Evolutionary conservation across 306 rosid genomes (phyloP).

Genomic region (Luffa aegyptiaca): DNA sequence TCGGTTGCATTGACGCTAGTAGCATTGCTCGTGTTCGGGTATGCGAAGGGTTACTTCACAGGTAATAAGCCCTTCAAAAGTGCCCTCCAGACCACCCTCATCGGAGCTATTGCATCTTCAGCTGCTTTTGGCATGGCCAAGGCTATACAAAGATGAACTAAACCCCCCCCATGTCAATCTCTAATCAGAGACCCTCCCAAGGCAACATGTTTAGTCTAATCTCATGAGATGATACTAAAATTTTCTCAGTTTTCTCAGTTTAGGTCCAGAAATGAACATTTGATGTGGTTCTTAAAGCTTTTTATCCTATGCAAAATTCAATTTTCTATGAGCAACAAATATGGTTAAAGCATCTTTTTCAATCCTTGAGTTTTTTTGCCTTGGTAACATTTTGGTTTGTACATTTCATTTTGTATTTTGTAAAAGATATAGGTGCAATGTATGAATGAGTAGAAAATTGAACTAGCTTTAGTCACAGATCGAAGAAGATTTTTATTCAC

Average conservation of each 20-base stretch:
- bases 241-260: background rate
- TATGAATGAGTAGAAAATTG: too few species aligned
- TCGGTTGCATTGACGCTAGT: slow-evolving; percentile 51
- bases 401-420: background rate
- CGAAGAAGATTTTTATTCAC: too few species aligned
- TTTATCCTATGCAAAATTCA: background rate
- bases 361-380: background rate
- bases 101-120: slow-evolving; percentile 79
- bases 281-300: background rate
- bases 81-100: slow-evolving; percentile 71
- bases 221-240: background rate
- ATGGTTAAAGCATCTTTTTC: background rate
- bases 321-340: background rate
- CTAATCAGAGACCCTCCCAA: background rate
- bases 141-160: slow-evolving; percentile 41
- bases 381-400: background rate
- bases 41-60: slow-evolving; percentile 72
- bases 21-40: slow-evolving; percentile 71
- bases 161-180: background rate
- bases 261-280: background rate
- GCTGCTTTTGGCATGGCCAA: slow-evolving; percentile 80
- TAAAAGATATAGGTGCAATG: too few species aligned
- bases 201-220: background rate
- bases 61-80: slow-evolving; percentile 61
- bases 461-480: background rate